A percentile compares a stretch with the other conserved stretches of the same genome.
Evolutionary conservation across 2,329 filamentous ascomycete species (phyloP).

Genomic region (Orbilia brochopaga): DNA sequence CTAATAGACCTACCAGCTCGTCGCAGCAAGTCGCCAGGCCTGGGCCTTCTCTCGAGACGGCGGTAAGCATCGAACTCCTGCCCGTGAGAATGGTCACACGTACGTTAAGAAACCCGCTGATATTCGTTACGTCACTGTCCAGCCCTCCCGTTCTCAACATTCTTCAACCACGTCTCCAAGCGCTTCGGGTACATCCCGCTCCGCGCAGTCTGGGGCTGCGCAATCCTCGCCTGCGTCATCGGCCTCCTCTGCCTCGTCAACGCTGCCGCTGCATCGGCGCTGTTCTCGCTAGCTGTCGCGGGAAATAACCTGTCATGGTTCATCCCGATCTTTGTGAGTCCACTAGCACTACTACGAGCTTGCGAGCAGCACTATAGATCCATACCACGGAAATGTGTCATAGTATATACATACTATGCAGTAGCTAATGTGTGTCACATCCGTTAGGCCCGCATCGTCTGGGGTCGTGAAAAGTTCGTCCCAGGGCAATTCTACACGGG

Average conservation of each 20-base stretch:
- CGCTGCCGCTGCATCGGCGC: slow-evolving; percentile 65
- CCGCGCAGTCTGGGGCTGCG: slow-evolving; percentile 65
- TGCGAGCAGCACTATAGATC: too few relatives aligned
- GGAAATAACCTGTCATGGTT: slow-evolving; percentile 69
- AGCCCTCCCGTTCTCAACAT: slow-evolving; percentile 66
- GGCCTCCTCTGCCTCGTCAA: slow-evolving; percentile 67
- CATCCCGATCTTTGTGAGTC: slow-evolving; percentile 64
- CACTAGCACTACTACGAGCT: background rate
- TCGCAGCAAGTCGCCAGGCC: slow-evolving; percentile 67
- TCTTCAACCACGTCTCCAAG: slow-evolving; percentile 65
- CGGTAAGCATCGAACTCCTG: slow-evolving; percentile 10
- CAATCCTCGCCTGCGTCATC: slow-evolving; percentile 62
- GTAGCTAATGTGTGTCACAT: background rate
- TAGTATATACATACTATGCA: too few relatives aligned
- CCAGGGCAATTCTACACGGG: slow-evolving; percentile 69
- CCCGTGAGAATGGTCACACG: too few relatives aligned
- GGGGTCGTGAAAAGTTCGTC: slow-evolving; percentile 66
- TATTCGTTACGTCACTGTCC: too few relatives aligned
- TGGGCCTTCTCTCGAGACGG: slow-evolving; percentile 71
- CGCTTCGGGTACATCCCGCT: slow-evolving; percentile 66
- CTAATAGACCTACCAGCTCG: slow-evolving; percentile 57
- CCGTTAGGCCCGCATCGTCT: slow-evolving; percentile 61
- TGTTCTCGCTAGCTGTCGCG: slow-evolving; percentile 67
- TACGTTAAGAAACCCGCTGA: too few relatives aligned
- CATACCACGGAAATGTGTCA: too few relatives aligned